These are phyloP conservation scores for Gossypium aridum DNA, from an alignment of 441 rosid species.

Conservation along the genomic window DNA sequence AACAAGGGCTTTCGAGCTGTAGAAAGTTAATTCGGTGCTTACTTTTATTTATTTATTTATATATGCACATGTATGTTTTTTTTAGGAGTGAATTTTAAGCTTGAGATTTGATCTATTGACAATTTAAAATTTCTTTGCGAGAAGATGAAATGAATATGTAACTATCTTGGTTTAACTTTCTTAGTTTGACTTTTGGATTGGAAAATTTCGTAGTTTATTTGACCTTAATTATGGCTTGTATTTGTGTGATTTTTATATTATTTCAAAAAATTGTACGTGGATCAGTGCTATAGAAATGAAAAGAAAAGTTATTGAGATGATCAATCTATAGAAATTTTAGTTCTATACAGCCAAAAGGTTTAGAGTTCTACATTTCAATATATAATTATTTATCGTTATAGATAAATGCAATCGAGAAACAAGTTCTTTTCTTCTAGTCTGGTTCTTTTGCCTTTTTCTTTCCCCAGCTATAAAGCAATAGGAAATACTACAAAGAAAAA, in stretches of 20 bases:
- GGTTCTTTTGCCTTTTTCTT: not conserved
- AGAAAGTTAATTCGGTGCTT: not conserved
- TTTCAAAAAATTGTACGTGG: not conserved
- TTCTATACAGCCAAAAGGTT: not conserved
- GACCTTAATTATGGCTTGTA: not conserved
- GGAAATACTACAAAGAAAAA: not conserved
- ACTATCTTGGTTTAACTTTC: not conserved
- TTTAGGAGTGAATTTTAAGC: constrained; percentile 1
- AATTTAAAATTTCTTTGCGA: not conserved
- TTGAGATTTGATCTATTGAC: constrained; percentile 1
- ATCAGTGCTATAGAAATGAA: not conserved
- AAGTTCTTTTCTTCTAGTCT: not conserved
- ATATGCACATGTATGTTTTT: not conserved
- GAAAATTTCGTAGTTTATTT: constrained; percentile 2
- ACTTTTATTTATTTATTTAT: not conserved
- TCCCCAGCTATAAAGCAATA: not conserved
- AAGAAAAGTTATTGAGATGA: not conserved
- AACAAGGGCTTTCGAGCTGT: not conserved
- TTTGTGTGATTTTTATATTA: not conserved
- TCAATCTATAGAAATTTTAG: not conserved
- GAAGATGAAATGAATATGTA: not conserved
- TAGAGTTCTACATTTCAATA: not conserved
- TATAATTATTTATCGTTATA: not conserved
- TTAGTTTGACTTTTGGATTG: not conserved
- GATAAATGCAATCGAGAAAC: not conserved